phyloP scores from a whole-genome alignment of 192 early-diverging fungal genomes.

The Coemansia reversa region DNA sequence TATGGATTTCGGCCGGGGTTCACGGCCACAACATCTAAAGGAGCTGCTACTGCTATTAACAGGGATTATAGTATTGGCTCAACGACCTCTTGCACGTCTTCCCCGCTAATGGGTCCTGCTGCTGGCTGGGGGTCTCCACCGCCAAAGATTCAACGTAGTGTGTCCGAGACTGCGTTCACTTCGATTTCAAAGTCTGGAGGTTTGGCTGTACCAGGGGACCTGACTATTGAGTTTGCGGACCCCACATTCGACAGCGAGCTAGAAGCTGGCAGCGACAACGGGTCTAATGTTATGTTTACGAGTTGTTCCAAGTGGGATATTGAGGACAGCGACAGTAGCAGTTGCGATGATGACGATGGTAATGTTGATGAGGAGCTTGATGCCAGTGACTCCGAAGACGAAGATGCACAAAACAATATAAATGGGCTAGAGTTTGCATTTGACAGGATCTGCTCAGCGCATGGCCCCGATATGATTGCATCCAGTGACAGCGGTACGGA shows the following conservation, averaged over 20 bases:
- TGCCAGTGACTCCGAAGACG: slow-evolving; percentile 6
- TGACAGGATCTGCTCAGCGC: background rate
- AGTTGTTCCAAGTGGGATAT: slow-evolving; percentile 1
- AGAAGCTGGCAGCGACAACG: background rate
- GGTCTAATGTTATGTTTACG: slow-evolving; percentile 7
- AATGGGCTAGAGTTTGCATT: background rate
- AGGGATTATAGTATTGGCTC: background rate
- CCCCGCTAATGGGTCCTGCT: slow-evolving; percentile 13
- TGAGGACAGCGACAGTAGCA: slow-evolving; percentile 3
- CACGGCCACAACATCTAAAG: slow-evolving; percentile 5
- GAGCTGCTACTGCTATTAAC: background rate
- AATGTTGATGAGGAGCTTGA: slow-evolving; percentile 10
- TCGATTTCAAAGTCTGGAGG: background rate
- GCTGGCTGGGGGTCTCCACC: slow-evolving; percentile 4
- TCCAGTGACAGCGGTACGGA: slow-evolving; percentile 1
- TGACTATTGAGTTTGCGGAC: slow-evolving; percentile 22
- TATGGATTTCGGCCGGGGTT: slow-evolving; percentile 27
- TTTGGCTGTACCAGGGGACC: slow-evolving; percentile 2
- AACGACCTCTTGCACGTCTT: slow-evolving; percentile 18
- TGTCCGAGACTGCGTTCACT: slow-evolving; percentile 18
- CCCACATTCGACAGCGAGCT: background rate
- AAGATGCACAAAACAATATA: slow-evolving; percentile 3
- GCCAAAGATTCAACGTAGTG: slow-evolving; percentile 19
- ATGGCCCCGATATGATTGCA: background rate
- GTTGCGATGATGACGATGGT: slow-evolving; percentile 12